These are phyloP conservation scores for Hericium erinaceus DNA, from an alignment of 768 basidiomycete species.

Conservation along the genomic window DNA sequence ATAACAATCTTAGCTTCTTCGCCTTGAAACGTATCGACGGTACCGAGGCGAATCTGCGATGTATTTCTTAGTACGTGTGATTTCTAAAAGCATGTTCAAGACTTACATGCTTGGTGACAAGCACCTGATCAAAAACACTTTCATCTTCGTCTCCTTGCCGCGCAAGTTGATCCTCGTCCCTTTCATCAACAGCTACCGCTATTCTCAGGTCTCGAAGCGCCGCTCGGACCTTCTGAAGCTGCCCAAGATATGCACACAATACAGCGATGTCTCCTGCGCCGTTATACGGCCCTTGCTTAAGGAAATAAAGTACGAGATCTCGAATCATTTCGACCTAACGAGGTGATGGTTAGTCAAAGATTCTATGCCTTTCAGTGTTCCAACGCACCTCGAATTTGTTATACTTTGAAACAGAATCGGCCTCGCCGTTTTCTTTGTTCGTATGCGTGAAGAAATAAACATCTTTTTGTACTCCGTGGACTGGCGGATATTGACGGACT, in stretches of 20 bases:
- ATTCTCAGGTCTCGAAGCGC: conserved; percentile 34
- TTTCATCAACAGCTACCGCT: conserved; percentile 58
- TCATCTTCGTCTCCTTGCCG: conserved; percentile 34
- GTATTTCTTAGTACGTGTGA: not conserved
- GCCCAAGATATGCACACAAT: conserved; percentile 44
- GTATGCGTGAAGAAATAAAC: conserved; percentile 61
- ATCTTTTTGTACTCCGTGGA: conserved; percentile 54
- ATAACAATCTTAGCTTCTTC: conserved; percentile 68
- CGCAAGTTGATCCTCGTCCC: conserved; percentile 52
- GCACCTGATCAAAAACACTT: conserved; percentile 35
- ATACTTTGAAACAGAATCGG: conserved; percentile 58
- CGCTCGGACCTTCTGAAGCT: conserved; percentile 35
- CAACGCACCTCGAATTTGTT: conserved; percentile 55
- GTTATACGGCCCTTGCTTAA: conserved; percentile 43
- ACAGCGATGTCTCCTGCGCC: conserved; percentile 43
- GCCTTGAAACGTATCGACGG: conserved; percentile 74
- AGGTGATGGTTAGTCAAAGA: not conserved
- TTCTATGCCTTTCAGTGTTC: not conserved
- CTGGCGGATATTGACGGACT: conserved; percentile 41
- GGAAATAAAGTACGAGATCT: conserved; percentile 44
- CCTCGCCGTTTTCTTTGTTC: conserved; percentile 48
- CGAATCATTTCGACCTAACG: conserved; percentile 33
- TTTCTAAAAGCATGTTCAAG: not conserved
- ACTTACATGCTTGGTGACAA: conserved; percentile 44
- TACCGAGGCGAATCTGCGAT: conserved; percentile 54